Conservation (phyloP, 495 filamentous ascomycete genomes). For the Daldinia concentrica region DNA sequence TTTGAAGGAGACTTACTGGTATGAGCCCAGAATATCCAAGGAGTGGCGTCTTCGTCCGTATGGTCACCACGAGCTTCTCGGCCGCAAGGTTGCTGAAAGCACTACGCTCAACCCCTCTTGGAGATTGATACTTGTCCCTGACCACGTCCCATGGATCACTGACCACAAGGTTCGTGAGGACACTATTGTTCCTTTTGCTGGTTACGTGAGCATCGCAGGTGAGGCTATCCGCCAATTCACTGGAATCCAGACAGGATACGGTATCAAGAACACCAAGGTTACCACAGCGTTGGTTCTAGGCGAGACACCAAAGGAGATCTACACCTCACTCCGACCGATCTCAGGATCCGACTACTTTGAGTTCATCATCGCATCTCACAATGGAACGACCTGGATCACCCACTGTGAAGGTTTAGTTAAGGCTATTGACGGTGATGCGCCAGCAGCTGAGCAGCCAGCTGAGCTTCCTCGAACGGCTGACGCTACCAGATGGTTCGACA, state of each 20-base stretch:
- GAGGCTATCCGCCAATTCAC: constrained; percentile 58
- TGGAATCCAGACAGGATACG: constrained; percentile 35
- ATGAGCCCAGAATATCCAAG: constrained; percentile 49
- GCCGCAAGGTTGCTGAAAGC: constrained; percentile 45
- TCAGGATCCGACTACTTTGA: constrained; percentile 52
- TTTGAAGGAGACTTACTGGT: constrained; percentile 52
- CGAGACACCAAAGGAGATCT: neutral
- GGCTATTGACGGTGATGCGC: neutral
- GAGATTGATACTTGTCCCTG: constrained; percentile 49
- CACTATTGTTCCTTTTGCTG: constrained; percentile 60
- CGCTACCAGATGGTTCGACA: constrained; percentile 23
- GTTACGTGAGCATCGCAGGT: constrained; percentile 57
- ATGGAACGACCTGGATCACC: constrained; percentile 50
- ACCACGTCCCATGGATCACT: constrained; percentile 55
- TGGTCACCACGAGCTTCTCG: constrained; percentile 58
- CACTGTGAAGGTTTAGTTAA: constrained; percentile 53
- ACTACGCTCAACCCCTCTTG: constrained; percentile 53
- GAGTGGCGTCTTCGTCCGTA: constrained; percentile 53
- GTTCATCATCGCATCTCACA: constrained; percentile 57
- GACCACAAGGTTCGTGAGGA: constrained; percentile 54
- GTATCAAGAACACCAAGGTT: constrained; percentile 43
- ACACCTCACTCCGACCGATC: constrained; percentile 21
- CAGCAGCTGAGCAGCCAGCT: neutral
- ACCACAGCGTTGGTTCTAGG: constrained; percentile 45
- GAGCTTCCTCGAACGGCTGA: constrained; percentile 10